Evolutionary conservation across 805 yeast species (phyloP).

Genomic region (Scheffersomyces stipitis): DNA sequence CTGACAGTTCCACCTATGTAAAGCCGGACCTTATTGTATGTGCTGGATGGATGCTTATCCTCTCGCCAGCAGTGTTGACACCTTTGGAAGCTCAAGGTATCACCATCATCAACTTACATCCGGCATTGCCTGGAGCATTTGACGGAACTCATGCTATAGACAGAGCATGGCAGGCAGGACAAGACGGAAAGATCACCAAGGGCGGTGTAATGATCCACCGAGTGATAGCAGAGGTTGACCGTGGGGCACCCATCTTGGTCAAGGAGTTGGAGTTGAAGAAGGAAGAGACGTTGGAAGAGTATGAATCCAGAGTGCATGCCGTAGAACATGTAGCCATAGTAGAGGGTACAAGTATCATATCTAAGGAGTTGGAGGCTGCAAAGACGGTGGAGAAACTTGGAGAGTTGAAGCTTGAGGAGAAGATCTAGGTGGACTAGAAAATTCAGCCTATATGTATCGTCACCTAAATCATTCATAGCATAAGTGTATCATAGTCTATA

Average conservation of each 20-base stretch:
- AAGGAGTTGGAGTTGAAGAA: conserved; percentile 69
- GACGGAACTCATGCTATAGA: conserved; percentile 98
- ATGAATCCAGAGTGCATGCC: conserved; percentile 79
- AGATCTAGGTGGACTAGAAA: no score
- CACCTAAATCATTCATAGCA: no score
- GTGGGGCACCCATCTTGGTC: conserved; percentile 86
- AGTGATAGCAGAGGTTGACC: conserved; percentile 94
- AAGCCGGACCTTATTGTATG: conserved; percentile 89
- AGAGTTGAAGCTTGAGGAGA: neutral
- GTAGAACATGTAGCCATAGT: conserved; percentile 91
- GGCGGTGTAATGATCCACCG: conserved; percentile 97
- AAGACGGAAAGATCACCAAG: conserved; percentile 66
- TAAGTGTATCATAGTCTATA: no score
- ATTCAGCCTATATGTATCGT: no score
- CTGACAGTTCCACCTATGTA: no score
- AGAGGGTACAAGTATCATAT: conserved; percentile 75
- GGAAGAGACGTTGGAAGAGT: conserved; percentile 75
- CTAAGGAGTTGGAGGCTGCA: conserved; percentile 30
- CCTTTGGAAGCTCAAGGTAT: conserved; percentile 61
- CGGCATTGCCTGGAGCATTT: conserved; percentile 95
- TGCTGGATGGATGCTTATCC: conserved; percentile 97
- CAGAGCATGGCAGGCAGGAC: conserved; percentile 94
- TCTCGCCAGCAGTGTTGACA: conserved; percentile 71
- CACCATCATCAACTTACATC: conserved; percentile 90
- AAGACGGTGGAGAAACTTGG: neutral